phyloP scores from a whole-genome alignment of 2,329 filamentous ascomycete species.

The Leptoxyphium fumago region DNA sequence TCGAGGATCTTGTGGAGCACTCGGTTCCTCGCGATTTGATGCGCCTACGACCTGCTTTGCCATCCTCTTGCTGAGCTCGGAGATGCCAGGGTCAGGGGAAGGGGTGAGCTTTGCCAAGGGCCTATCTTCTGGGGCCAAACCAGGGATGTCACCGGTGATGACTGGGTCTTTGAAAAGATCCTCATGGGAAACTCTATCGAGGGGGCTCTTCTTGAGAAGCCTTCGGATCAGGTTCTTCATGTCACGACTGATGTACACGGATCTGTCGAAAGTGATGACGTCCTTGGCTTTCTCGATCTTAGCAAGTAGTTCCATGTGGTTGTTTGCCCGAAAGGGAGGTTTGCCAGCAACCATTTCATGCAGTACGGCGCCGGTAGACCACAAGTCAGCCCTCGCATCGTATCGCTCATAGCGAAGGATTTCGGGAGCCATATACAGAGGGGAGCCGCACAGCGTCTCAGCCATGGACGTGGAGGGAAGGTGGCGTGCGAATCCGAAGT shows the following conservation, averaged over 20 bases:
- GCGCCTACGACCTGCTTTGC: constrained; percentile 16
- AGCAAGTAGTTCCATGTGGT: constrained; percentile 84
- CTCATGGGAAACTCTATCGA: constrained; percentile 73
- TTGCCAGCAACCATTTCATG: constrained; percentile 90
- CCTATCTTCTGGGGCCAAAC: constrained; percentile 17
- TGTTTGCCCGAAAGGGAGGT: constrained; percentile 80
- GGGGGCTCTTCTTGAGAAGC: constrained; percentile 71
- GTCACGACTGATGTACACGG: constrained; percentile 47
- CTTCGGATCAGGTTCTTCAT: constrained; percentile 69
- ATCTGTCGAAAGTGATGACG: constrained; percentile 53
- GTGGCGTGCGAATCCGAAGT: constrained; percentile 95
- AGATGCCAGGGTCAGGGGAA: constrained; percentile 11
- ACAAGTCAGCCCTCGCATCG: constrained; percentile 89
- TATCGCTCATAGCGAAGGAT: constrained; percentile 96
- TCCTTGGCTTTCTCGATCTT: constrained; percentile 87
- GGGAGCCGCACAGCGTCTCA: constrained; percentile 91
- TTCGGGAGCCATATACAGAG: constrained; percentile 96
- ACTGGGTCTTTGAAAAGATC: constrained; percentile 60
- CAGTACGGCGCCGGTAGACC: constrained; percentile 91
- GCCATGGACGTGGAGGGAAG: constrained; percentile 81
- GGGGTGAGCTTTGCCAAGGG: constrained; percentile 10
- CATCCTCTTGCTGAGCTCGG: constrained; percentile 18
- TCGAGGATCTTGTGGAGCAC: constrained; percentile 6
- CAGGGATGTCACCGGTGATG: constrained; percentile 17
- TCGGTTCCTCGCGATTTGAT: constrained; percentile 6